Evolutionary conservation across 208 protist species (phyloP), one percentile per base, ranked within the genome.

Genomic region (Trypanosoma scelopori): DNA sequence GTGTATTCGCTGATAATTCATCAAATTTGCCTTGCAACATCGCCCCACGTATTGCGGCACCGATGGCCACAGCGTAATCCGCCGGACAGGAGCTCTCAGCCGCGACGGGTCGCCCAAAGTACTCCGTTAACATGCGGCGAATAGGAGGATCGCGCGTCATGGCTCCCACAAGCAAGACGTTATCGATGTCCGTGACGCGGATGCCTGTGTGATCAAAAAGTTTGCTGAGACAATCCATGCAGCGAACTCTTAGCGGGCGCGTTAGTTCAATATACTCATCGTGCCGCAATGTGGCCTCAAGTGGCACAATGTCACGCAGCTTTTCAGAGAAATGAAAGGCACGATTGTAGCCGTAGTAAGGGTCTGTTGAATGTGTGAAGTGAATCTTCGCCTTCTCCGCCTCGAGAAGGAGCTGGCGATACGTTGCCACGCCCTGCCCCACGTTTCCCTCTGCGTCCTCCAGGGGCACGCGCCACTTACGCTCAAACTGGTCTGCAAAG

Each of bases 81-180:
- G 91, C 88, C 16, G 91, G 88, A 67, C 86, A 94, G 16, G 72
- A 79, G 47, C 76, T 78, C 74, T 89, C 85, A 49, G 71, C 27
- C 15, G 66, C 80, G 18, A 91, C 83, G 23, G 63, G 69, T 45
- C 83, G 73, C 3, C 78, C 74, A 76, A 97, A 95, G 77, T 91
- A 95, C 53, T 95, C 87, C 50, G 82, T 59, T 28, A 95, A 73
- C 73, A 94, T 81, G 50, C 82, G 76, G 12, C 87, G 87, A 47
- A 97, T 87, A 23, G 89, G 87, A n/a, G 92, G 92, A 71, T 93
- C 89, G 48, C 89, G 80, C 3, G 92, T 97, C 90, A 95, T 95
- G 50, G 88, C 92, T 35, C 92, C 92, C 35, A 95, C 92, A 6
- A 97, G 81, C 20, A 97, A 70, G 35, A 97, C 77, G 67, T 83